Evolutionary conservation across 1,139 yeast genomes (phyloP).

Genomic region (Scheffersomyces stambukii): DNA sequence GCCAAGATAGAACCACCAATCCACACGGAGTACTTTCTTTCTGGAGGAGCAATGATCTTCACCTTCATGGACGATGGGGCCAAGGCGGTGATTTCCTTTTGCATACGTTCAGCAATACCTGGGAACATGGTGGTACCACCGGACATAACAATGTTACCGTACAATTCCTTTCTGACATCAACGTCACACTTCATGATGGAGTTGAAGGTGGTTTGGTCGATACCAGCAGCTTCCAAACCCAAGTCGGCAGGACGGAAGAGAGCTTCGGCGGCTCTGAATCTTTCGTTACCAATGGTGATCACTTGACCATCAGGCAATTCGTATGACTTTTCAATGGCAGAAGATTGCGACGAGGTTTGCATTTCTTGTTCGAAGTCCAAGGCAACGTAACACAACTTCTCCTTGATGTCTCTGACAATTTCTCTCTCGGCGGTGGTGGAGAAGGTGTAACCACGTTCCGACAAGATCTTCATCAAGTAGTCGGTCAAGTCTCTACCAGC

Average conservation of each 20-base stretch:
- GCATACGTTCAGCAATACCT: constrained; percentile 99
- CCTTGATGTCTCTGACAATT: constrained; percentile 99
- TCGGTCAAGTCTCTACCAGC: constrained; percentile 99
- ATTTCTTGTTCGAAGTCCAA: constrained; percentile 96
- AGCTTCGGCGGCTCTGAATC: constrained; percentile 99
- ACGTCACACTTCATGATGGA: constrained; percentile 99
- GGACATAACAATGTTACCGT: constrained; percentile 98
- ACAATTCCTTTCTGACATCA: constrained; percentile 98
- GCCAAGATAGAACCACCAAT: constrained; percentile 99
- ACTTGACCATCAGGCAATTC: constrained; percentile 99
- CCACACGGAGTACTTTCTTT: constrained; percentile 99
- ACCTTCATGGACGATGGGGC: constrained; percentile 99
- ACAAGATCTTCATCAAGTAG: constrained; percentile 95
- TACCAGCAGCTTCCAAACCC: constrained; percentile 98
- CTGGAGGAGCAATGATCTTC: constrained; percentile 99
- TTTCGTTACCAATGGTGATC: constrained; percentile 98
- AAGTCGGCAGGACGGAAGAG: constrained; percentile 97
- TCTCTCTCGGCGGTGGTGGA: constrained; percentile 99
- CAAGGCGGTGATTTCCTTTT: constrained; percentile 98
- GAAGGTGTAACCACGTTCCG: constrained; percentile 99
- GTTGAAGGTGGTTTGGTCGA: constrained; percentile 99
- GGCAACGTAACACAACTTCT: constrained; percentile 97
- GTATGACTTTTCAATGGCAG: constrained; percentile 97
- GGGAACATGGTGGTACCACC: constrained; percentile 99
- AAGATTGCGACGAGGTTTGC: constrained; percentile 98